Base-by-base conservation (phyloP, 345 rosid species). In the Draba incana region DNA sequence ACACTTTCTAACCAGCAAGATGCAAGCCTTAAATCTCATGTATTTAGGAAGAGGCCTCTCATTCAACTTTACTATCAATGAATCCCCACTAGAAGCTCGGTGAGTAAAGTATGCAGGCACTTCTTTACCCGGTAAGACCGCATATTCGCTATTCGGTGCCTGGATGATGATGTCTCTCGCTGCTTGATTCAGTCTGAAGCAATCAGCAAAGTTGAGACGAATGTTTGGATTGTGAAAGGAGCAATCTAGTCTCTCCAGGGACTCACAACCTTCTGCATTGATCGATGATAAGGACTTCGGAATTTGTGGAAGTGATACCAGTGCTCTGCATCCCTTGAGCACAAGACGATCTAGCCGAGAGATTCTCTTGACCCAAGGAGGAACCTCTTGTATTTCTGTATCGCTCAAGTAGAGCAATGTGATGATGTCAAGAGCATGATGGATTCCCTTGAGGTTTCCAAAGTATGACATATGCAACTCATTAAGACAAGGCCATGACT, bases 141-240 rank as follows among this genome's bases (percentile, higher is more conserved):
- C 57, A 27, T 30, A 13, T 1, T 3, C 10, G 13, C 16, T 12
- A 27, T 11, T 20, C 20, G 20, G 20, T 20, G 20, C 27, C 4
- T 28, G 56, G 56, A 52, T 12, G 20, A 52, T 28, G 14, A 52
- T 8, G 5, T 52, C 57, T 52, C 57, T 52, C 0, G 57, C 38
- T 28, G 28, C 57, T 52, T 52, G 20, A 52, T 52, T 52, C 38
- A 30, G 57, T 30, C 30, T 52, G 38, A 52, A 12, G 57, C 57
- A 28, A 4, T 28, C 6, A 0, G 37, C 37, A 52, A 52, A 52
- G 16, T 12, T 12, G 4, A 28, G 5, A 28, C 1, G 4, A 7
- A 28, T 6, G 3, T 12, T 12, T 52, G 37, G 10, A 28, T 12
- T 12, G 38, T 13, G 16, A 28, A 52, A 52, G 15, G 38, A 28